Evolutionary conservation across 2,329 filamentous ascomycete genomes (phyloP).

Genomic region (Aspergillus sp.): DNA sequence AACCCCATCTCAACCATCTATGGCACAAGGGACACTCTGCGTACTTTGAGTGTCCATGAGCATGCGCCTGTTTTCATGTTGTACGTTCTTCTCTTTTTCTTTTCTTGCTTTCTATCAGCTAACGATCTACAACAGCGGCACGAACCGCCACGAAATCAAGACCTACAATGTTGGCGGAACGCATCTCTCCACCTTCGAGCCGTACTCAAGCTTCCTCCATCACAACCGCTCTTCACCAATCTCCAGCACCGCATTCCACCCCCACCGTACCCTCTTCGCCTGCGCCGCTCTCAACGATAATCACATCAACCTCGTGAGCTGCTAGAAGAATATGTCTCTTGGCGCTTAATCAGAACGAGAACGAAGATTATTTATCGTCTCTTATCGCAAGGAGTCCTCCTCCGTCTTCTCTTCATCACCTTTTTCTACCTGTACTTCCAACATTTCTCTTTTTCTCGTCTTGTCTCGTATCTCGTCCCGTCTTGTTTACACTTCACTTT

Average conservation of each 20-base stretch:
- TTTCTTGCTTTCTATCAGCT: background rate
- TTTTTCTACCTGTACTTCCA: too few relatives aligned
- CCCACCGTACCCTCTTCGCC: slow-evolving; percentile 86
- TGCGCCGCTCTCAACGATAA: slow-evolving; percentile 83
- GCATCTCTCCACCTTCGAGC: slow-evolving; percentile 79
- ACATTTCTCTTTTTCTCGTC: too few relatives aligned
- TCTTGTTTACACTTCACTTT: background rate
- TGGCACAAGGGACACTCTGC: slow-evolving; percentile 73
- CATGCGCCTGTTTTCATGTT: slow-evolving; percentile 94
- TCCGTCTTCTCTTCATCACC: too few relatives aligned
- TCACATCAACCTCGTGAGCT: slow-evolving; percentile 85
- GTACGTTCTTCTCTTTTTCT: slow-evolving; percentile 56
- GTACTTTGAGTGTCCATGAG: slow-evolving; percentile 89
- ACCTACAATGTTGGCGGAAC: slow-evolving; percentile 85
- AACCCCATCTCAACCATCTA: slow-evolving; percentile 70
- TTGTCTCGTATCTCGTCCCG: background rate
- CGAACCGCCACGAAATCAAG: slow-evolving; percentile 82
- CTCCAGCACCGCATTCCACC: slow-evolving; percentile 88
- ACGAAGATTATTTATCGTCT: too few relatives aligned
- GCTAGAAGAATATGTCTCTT: slow-evolving; percentile 34
- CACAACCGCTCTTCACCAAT: slow-evolving; percentile 80
- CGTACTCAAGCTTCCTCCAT: slow-evolving; percentile 83
- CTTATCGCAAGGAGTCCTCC: too few relatives aligned
- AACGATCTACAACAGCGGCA: slow-evolving; percentile 61
- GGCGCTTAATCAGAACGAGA: too few relatives aligned